phyloP scores from a whole-genome alignment of 2,329 filamentous ascomycete genomes.

The Aspergillus viridinutans region DNA sequence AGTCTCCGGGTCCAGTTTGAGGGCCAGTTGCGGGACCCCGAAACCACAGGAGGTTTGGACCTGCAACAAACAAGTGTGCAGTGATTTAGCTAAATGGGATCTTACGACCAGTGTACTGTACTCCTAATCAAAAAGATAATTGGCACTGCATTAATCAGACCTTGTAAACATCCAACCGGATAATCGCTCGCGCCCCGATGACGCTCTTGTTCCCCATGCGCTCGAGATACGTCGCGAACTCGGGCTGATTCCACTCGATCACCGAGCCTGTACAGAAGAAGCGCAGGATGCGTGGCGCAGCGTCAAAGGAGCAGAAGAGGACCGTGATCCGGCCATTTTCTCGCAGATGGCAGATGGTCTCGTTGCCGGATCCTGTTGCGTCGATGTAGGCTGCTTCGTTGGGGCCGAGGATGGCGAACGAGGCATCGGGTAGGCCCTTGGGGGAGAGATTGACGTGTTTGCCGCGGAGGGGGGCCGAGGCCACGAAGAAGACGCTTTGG shows the following conservation, averaged over 20 bases:
- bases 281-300: conserved; percentile 58
- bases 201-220: conserved; percentile 44
- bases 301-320: conserved; percentile 66
- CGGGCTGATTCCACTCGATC: conserved; percentile 55
- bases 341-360: conserved; percentile 71
- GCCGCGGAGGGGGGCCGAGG: conserved; percentile 64
- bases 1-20: conserved; percentile 32
- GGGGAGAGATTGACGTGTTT: conserved; percentile 72
- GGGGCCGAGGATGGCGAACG: conserved; percentile 57
- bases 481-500: conserved; percentile 72
- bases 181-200: conserved; percentile 56
- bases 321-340: conserved; percentile 73
- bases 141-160: conserved; percentile 20
- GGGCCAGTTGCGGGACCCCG: conserved; percentile 54
- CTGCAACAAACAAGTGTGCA: conserved; percentile 38
- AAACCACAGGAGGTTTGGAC: conserved; percentile 64
- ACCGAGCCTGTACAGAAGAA: conserved; percentile 59
- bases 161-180: conserved; percentile 60
- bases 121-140: not conserved
- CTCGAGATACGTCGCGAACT: conserved; percentile 43
- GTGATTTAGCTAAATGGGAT: not conserved
- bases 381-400: conserved; percentile 67
- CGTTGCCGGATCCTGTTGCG: conserved; percentile 68
- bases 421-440: conserved; percentile 63
- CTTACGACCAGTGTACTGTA: too few species aligned